Conservation (phyloP, 2,329 filamentous ascomycete species). For the Aaosphaeria pasadenensis region DNA sequence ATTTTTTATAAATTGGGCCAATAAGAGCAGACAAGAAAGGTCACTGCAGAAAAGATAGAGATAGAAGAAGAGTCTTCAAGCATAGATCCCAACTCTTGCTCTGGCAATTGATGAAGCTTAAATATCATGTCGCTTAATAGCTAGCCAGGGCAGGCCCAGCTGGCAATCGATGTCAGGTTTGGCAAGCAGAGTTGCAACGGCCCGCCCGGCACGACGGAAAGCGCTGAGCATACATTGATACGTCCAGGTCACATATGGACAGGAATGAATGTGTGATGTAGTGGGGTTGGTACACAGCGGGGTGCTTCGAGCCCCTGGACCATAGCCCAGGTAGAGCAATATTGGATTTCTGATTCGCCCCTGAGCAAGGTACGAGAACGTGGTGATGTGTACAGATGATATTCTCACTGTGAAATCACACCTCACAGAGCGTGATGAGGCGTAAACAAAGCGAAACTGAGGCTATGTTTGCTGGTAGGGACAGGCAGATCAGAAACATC, state of each 20-base stretch:
- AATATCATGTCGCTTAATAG: constrained; percentile 6
- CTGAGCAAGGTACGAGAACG: constrained; percentile 20
- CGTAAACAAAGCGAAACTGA: too few relatives aligned
- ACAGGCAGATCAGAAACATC: too few relatives aligned
- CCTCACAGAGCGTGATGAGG: too few relatives aligned
- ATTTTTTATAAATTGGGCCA: too few relatives aligned
- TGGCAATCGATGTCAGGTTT: constrained; percentile 21
- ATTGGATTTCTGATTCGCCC: constrained; percentile 11
- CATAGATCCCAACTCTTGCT: constrained; percentile 14
- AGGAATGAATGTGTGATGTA: constrained; percentile 20
- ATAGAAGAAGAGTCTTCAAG: constrained; percentile 7
- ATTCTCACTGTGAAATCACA: background rate
- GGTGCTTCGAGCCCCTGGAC: background rate
- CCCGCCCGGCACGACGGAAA: constrained; percentile 34
- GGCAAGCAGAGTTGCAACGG: constrained; percentile 32
- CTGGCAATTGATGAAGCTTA: background rate
- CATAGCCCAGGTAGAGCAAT: constrained; percentile 7
- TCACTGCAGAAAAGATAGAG: background rate
- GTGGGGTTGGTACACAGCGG: background rate
- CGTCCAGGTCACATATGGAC: constrained; percentile 3
- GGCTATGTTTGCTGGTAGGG: too few relatives aligned
- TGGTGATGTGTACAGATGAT: constrained; percentile 15
- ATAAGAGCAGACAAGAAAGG: background rate
- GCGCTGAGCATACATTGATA: constrained; percentile 13
- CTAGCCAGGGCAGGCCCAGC: constrained; percentile 17